phyloP scores from a whole-genome alignment of 164 flowering plant genomes.

The Macadamia integrifolia region DNA sequence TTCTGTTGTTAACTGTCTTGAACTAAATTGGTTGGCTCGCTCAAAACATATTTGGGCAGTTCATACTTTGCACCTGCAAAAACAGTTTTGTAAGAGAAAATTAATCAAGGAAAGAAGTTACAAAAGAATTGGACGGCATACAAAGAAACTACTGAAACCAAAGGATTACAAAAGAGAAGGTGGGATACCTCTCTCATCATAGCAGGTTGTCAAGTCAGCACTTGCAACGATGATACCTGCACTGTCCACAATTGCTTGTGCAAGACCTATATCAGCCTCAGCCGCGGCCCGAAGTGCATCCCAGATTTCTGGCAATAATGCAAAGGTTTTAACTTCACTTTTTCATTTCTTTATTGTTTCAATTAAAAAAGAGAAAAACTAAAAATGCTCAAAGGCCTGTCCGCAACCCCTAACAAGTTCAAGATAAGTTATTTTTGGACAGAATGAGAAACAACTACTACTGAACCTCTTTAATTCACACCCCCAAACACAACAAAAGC shows the following conservation, averaged over 20 bases:
- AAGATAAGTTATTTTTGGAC: too few relatives aligned
- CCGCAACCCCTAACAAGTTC: too few relatives aligned
- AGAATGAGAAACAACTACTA: too few relatives aligned
- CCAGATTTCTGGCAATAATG: slow-evolving; percentile 65
- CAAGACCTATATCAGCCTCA: slow-evolving; percentile 66
- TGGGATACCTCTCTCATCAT: slow-evolving; percentile 78
- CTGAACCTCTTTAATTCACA: too few relatives aligned
- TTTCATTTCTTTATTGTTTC: too few relatives aligned
- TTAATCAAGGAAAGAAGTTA: not conserved
- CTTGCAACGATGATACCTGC: slow-evolving; percentile 79
- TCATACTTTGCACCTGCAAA: slow-evolving; percentile 91
- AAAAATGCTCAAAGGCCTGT: too few relatives aligned
- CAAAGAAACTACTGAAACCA: too few relatives aligned
- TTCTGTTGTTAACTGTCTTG: slow-evolving; percentile 29
- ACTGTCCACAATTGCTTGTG: slow-evolving; percentile 81
- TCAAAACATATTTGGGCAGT: slow-evolving; percentile 21
- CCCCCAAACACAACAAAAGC: too few relatives aligned
- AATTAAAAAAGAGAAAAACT: too few relatives aligned
- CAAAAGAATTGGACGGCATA: not conserved
- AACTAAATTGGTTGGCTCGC: slow-evolving; percentile 83
- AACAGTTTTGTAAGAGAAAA: not conserved
- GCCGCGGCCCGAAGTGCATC: slow-evolving; percentile 96
- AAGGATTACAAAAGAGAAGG: not conserved
- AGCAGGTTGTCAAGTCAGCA: slow-evolving; percentile 79
- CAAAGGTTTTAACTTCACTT: not conserved